Evolutionary conservation across 768 basidiomycete species (phyloP), one percentile per base, ranked within the genome.

Genomic region (Mycena crocata): DNA sequence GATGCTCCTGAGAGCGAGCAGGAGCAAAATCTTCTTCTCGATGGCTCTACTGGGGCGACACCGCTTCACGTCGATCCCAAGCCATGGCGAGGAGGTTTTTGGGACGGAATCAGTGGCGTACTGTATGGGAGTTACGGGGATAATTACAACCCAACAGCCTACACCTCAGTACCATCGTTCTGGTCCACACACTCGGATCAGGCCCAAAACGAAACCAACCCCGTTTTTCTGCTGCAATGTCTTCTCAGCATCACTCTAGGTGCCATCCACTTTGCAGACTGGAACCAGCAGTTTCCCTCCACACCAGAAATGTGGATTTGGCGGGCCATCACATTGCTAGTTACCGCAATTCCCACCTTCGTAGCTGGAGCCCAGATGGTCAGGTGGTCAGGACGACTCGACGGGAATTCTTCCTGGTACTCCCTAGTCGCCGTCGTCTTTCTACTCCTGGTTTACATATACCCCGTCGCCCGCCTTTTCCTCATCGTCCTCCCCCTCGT

Each of bases 181-280:
- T 37, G 23, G 21, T 52, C 37, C 37, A 10, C 34, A 23, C 6
- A 7, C 23, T 1, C 49, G 74, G 34, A 37, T 3, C 7, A 35
- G 79, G 0, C 64, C 60, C 17, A 9, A 19, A 13, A 42, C 5
- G 21, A 17, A 13, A 9, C 6, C 15, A 65, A 57, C n/a, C 71
- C 72, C 7, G 59, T 77, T 26, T 28, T 57, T 28, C 32, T 56
- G 2, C 35, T 28, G 5, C 30, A 54, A 13, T 44, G 49, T 10
- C 3, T 52, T 26, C 50, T 66, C 21, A 71, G 46, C 8, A 57
- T 37, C 19, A 21, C 70, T n/a, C 77, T 78, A 35, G 77, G 76
- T 19, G 71, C 54, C 2, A 67, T 78, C 23, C 76, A 78, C 64
- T 73, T 70, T 44, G 51, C 69, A 14, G 74, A 71, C 4, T 76